A percentile compares a stretch with the other conserved stretches of the same genome.
Evolutionary conservation across 352 stramenopile species (phyloP).

Genomic region (Albugo candida): DNA sequence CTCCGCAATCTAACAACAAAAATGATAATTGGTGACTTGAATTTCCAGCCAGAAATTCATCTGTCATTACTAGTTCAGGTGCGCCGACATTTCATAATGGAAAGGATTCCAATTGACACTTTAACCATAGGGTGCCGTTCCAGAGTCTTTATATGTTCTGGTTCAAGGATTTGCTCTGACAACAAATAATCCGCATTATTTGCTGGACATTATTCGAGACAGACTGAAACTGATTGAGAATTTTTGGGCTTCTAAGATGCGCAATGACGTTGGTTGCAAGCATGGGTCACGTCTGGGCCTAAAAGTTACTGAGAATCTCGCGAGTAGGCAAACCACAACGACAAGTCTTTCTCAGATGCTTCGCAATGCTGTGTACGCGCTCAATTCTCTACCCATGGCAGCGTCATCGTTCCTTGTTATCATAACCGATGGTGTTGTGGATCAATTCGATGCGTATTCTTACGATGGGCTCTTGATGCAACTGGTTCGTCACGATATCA

Average conservation of each 20-base stretch:
- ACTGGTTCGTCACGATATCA: constrained; percentile 71
- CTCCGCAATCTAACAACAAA: constrained; percentile 37
- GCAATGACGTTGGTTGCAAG: constrained; percentile 4
- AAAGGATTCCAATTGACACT: background rate
- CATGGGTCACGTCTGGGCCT: no score
- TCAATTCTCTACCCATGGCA: constrained; percentile 64
- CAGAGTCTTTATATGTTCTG: constrained; percentile 65
- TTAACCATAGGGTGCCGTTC: constrained; percentile 27
- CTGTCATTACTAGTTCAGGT: constrained; percentile 45
- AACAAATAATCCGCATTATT: constrained; percentile 20
- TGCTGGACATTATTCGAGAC: constrained; percentile 53
- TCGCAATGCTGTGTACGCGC: constrained; percentile 71
- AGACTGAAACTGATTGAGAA: constrained; percentile 67
- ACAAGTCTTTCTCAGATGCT: constrained; percentile 42
- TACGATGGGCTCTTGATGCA: constrained; percentile 81
- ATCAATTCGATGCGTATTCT: constrained; percentile 46
- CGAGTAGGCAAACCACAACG: constrained; percentile 8
- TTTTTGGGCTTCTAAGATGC: constrained; percentile 28
- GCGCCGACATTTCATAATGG: background rate
- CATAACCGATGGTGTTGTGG: constrained; percentile 70
- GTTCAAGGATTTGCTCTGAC: constrained; percentile 66
- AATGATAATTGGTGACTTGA: constrained; percentile 24
- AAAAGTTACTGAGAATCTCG: constrained; percentile 8
- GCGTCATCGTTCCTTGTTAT: constrained; percentile 64
- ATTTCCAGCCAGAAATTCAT: constrained; percentile 49